These are phyloP conservation scores for Laguncularia racemosa DNA, from an alignment of 345 rosid species.

Conservation along the genomic window DNA sequence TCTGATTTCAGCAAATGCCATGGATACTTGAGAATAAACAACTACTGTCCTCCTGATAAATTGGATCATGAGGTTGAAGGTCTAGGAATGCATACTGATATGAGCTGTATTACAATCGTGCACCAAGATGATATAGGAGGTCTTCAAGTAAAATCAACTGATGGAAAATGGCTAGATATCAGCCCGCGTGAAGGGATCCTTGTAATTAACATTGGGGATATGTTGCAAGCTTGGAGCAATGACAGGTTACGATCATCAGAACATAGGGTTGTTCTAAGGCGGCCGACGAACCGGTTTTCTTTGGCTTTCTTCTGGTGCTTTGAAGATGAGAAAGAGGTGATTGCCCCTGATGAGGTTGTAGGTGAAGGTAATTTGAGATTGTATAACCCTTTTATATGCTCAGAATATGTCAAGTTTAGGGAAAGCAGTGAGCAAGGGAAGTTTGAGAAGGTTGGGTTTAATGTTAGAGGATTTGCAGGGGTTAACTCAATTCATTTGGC, in stretches of 20 bases:
- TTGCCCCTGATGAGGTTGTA: constrained; percentile 52
- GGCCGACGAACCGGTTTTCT: constrained; percentile 34
- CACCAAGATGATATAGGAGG: constrained; percentile 74
- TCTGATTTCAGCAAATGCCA: constrained; percentile 51
- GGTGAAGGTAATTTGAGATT: constrained; percentile 35
- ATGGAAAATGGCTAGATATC: constrained; percentile 51
- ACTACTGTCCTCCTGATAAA: constrained; percentile 47
- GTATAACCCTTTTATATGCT: constrained; percentile 47
- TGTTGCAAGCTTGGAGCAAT: constrained; percentile 87
- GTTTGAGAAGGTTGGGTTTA: constrained; percentile 57
- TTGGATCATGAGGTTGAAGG: constrained; percentile 54
- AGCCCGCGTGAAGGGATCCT: constrained; percentile 42
- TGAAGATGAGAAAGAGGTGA: constrained; percentile 56
- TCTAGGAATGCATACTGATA: constrained; percentile 74
- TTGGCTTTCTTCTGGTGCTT: constrained; percentile 68
- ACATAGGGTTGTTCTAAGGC: constrained; percentile 59
- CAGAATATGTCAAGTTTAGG: constrained; percentile 54
- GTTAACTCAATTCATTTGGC: constrained; percentile 3
- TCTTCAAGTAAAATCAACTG: constrained; percentile 63
- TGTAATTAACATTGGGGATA: constrained; percentile 73
- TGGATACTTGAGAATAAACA: constrained; percentile 65
- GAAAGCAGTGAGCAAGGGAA: constrained; percentile 52
- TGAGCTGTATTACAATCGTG: constrained; percentile 79
- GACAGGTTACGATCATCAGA: constrained; percentile 61
- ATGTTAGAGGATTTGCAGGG: constrained; percentile 63